Conservation (phyloP, 192 early-diverging fungal genomes). For the Obelidium mucronatum region DNA sequence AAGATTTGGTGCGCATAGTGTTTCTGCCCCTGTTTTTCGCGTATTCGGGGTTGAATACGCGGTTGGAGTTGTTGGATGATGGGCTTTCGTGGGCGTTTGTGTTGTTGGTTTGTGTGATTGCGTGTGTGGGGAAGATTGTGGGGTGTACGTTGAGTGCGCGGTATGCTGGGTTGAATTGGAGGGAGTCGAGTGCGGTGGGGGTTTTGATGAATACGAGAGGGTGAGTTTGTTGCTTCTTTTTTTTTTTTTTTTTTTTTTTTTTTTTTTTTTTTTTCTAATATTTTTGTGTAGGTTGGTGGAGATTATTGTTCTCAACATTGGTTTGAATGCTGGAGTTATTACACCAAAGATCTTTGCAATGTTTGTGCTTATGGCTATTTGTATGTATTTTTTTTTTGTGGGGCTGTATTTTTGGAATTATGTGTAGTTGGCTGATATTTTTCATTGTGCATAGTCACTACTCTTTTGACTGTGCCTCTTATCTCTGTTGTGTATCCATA, state of each 20-base stretch:
- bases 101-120: constrained; percentile 73
- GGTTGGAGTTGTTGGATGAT: constrained; percentile 74
- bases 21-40: constrained; percentile 92
- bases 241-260: not conserved
- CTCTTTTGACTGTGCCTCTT: constrained; percentile 85
- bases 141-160: constrained; percentile 61
- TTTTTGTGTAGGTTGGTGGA: constrained; percentile 75
- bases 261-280: not conserved
- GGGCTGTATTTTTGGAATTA: too few species aligned
- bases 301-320: constrained; percentile 93
- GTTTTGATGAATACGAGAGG: constrained; percentile 97
- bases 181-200: constrained; percentile 86
- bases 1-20: constrained; percentile 84
- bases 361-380: constrained; percentile 80
- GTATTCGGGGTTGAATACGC: constrained; percentile 87
- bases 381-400: too few species aligned
- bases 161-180: constrained; percentile 72
- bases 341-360: constrained; percentile 69
- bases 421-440: constrained; percentile 66
- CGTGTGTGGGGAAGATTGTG: constrained; percentile 85
- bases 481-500: constrained; percentile 74
- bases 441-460: constrained; percentile 86
- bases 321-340: constrained; percentile 81
- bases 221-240: constrained; percentile 35
- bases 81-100: constrained; percentile 79